These are phyloP conservation scores for Nelumbo lutea DNA, from an alignment of 164 flowering plant species.

Conservation along the genomic window DNA sequence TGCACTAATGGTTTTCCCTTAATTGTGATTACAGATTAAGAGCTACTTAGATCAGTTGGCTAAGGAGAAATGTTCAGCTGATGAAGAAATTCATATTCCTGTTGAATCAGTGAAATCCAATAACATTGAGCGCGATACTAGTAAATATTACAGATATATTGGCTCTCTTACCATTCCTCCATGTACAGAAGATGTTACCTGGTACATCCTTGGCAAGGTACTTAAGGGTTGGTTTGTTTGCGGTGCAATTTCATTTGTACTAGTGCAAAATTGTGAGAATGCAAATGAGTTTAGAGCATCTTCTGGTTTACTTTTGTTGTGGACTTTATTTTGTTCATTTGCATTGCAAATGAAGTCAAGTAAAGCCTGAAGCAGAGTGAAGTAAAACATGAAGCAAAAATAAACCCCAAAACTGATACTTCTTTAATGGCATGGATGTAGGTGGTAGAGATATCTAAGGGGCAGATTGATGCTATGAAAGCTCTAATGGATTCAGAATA, in stretches of 20 bases:
- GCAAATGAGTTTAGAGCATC: too few species aligned
- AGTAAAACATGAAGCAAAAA: too few species aligned
- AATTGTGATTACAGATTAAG: constrained; percentile 19
- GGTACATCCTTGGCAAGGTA: constrained; percentile 52
- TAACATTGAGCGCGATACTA: constrained; percentile 15
- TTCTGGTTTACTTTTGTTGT: too few species aligned
- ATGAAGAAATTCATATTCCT: constrained; percentile 25
- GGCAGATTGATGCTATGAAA: constrained; percentile 3
- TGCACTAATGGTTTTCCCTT: background rate
- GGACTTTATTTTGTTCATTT: too few species aligned
- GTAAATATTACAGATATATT: constrained; percentile 44
- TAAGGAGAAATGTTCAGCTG: constrained; percentile 19
- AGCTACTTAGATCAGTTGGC: constrained; percentile 22
- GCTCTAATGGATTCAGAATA: background rate
- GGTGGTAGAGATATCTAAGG: background rate
- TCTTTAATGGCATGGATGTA: background rate
- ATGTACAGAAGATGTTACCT: constrained; percentile 43
- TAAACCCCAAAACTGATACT: background rate
- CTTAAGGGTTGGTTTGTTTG: too few species aligned
- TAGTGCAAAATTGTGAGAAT: too few species aligned
- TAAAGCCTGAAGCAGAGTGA: too few species aligned
- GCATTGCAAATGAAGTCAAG: too few species aligned
- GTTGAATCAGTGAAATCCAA: constrained; percentile 23
- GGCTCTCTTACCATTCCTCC: constrained; percentile 67
- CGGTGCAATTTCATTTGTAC: too few species aligned